phyloP scores from a whole-genome alignment of 768 basidiomycete species.

The Lentinula boryana region DNA sequence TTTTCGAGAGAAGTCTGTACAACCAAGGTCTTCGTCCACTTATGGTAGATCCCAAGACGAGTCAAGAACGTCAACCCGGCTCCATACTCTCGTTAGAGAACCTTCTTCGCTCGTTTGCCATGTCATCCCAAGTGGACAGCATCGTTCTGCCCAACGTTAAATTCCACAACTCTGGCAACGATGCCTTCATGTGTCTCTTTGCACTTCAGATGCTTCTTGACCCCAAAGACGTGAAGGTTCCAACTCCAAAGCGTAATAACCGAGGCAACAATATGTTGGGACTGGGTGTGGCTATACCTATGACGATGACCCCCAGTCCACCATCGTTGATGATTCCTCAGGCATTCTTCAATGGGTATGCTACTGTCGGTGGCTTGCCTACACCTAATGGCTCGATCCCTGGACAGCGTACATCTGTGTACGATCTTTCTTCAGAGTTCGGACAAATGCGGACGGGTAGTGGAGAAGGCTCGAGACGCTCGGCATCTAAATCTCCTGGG shows the following conservation, averaged over 20 bases:
- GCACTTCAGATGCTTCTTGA: slow-evolving; percentile 66
- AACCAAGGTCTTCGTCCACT: slow-evolving; percentile 45
- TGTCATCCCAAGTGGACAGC: slow-evolving; percentile 20
- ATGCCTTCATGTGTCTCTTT: slow-evolving; percentile 65
- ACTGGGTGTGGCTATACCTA: neutral
- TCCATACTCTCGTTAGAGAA: slow-evolving; percentile 58
- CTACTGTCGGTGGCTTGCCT: slow-evolving; percentile 1
- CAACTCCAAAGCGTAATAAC: slow-evolving; percentile 24
- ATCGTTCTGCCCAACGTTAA: slow-evolving; percentile 32
- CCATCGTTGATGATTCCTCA: neutral
- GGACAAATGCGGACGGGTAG: slow-evolving; percentile 9
- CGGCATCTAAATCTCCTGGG: slow-evolving; percentile 7
- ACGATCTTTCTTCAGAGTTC: slow-evolving; percentile 9
- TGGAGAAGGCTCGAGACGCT: neutral
- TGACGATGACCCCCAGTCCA: neutral
- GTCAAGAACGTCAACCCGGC: slow-evolving; percentile 42
- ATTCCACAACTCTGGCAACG: slow-evolving; percentile 76
- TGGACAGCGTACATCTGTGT: slow-evolving; percentile 1
- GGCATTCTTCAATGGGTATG: neutral
- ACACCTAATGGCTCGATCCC: neutral
- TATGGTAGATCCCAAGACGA: slow-evolving; percentile 58
- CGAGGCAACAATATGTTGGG: neutral
- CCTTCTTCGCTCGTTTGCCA: slow-evolving; percentile 54
- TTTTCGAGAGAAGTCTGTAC: slow-evolving; percentile 61
- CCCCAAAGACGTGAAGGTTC: slow-evolving; percentile 35